These are phyloP conservation scores for Apostasia shenzhenica DNA, from an alignment of 106 monocot genomes.

Conservation along the genomic window DNA sequence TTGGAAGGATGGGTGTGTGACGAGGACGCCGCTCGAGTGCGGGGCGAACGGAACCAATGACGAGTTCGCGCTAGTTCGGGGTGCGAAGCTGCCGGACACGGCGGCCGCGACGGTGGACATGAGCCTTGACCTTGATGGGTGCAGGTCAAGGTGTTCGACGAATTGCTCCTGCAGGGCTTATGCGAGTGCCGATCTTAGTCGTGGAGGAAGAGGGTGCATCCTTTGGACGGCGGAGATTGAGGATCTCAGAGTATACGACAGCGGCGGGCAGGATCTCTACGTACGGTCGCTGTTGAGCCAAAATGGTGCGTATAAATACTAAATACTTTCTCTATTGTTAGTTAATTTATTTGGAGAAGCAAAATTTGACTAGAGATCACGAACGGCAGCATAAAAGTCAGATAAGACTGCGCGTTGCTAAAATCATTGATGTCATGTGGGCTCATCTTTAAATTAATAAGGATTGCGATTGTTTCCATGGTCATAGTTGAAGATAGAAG, in stretches of 20 bases:
- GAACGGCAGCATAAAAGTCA: neutral
- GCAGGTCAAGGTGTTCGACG: conserved; percentile 23
- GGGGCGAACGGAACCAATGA: conserved; percentile 18
- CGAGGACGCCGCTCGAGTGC: conserved; percentile 19
- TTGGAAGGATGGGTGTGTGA: conserved; percentile 26
- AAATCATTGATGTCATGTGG: too few relatives aligned
- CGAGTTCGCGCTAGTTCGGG: conserved; percentile 13
- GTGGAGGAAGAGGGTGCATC: conserved; percentile 35
- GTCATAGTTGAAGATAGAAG: too few relatives aligned
- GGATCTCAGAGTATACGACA: conserved; percentile 27
- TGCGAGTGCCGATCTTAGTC: conserved; percentile 24
- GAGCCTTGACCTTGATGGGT: conserved; percentile 20
- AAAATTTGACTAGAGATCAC: too few relatives aligned
- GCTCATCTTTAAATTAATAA: too few relatives aligned
- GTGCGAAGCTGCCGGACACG: conserved; percentile 35
- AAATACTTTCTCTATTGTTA: too few relatives aligned
- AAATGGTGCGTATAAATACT: conserved; percentile 16
- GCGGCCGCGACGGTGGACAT: conserved; percentile 9
- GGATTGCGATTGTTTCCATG: too few relatives aligned
- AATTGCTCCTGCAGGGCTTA: conserved; percentile 61
- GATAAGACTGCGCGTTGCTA: too few relatives aligned
- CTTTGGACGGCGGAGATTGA: conserved; percentile 32
- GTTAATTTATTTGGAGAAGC: too few relatives aligned
- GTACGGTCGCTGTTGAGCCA: conserved; percentile 29
- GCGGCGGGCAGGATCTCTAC: conserved; percentile 33